Conservation (phyloP, 2,329 filamentous ascomycete species). For the Pleomassaria siparia region DNA sequence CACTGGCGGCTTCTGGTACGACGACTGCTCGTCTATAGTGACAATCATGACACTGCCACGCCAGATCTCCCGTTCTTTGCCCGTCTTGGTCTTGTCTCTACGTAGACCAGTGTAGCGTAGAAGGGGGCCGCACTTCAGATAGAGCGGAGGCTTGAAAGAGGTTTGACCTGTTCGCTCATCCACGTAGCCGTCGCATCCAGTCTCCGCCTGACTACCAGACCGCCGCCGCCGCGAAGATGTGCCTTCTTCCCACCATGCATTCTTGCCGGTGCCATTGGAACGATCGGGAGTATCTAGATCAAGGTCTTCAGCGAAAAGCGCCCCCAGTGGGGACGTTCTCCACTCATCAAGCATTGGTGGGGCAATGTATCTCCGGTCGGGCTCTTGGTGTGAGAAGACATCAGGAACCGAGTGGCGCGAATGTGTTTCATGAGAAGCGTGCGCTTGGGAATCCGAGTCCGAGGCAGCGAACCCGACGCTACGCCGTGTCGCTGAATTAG, state of each 20-base stretch:
- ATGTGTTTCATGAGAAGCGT: constrained; percentile 28
- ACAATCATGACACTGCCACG: constrained; percentile 95
- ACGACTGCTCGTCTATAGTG: constrained; percentile 79
- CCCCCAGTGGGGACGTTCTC: constrained; percentile 44
- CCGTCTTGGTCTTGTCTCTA: constrained; percentile 52
- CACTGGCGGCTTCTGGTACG: constrained; percentile 75
- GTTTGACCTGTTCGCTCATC: constrained; percentile 67
- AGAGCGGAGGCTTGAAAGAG: constrained; percentile 79
- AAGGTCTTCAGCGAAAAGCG: constrained; percentile 47
- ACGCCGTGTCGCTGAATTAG: constrained; percentile 39
- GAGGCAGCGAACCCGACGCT: constrained; percentile 45
- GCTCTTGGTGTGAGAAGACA: constrained; percentile 41
- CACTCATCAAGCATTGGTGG: constrained; percentile 62
- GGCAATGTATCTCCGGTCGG: constrained; percentile 57
- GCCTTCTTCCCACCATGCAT: constrained; percentile 75
- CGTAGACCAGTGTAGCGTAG: constrained; percentile 86
- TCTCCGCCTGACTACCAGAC: constrained; percentile 32
- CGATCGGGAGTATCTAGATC: constrained; percentile 40
- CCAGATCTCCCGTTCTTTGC: constrained; percentile 75
- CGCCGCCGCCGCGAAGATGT: constrained; percentile 48
- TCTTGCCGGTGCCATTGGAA: constrained; percentile 28
- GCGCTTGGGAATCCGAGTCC: constrained; percentile 22
- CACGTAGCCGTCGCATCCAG: constrained; percentile 67
- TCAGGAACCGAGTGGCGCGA: constrained; percentile 31
- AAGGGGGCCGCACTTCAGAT: constrained; percentile 86